Conservation (phyloP, 2,329 filamentous ascomycete species). For the Beauveria brongniartii region DNA sequence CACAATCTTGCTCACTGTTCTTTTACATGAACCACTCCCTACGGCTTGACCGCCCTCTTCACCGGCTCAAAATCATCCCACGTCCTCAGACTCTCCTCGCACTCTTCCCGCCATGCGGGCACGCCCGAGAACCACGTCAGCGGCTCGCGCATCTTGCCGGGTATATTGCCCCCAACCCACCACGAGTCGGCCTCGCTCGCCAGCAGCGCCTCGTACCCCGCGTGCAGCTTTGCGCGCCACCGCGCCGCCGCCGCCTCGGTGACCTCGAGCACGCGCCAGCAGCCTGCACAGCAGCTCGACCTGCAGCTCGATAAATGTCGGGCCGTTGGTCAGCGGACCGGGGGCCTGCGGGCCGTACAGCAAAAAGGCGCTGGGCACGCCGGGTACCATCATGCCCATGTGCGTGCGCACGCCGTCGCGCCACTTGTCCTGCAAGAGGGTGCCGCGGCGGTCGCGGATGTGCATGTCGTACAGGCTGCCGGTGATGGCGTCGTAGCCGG, state of each 20-base stretch:
- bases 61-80: slow-evolving; percentile 4
- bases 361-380: slow-evolving; percentile 17
- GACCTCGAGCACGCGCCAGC: slow-evolving; percentile 8
- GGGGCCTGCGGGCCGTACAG: slow-evolving; percentile 20
- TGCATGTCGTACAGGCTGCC: slow-evolving; percentile 18
- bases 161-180: slow-evolving; percentile 14
- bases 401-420: slow-evolving; percentile 15
- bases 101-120: neutral
- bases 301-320: slow-evolving; percentile 17
- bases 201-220: slow-evolving; percentile 1
- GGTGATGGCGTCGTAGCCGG: slow-evolving; percentile 18
- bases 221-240: neutral
- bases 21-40: too few relatives aligned
- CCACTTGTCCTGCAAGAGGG: slow-evolving; percentile 13
- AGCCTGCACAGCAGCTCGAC: slow-evolving; percentile 15
- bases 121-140: slow-evolving; percentile 12
- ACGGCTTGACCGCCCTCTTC: neutral
- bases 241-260: neutral
- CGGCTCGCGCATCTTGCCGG: slow-evolving; percentile 12
- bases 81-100: neutral
- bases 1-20: too few relatives aligned
- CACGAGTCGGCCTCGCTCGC: slow-evolving; percentile 10
- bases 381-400: slow-evolving; percentile 17
- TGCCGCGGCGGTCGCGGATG: slow-evolving; percentile 14
- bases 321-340: slow-evolving; percentile 15